A percentile compares a stretch with the other conserved stretches of the same genome.
These are phyloP conservation scores for Hericium rajendrae DNA, from an alignment of 768 basidiomycete species.

Conservation along the genomic window DNA sequence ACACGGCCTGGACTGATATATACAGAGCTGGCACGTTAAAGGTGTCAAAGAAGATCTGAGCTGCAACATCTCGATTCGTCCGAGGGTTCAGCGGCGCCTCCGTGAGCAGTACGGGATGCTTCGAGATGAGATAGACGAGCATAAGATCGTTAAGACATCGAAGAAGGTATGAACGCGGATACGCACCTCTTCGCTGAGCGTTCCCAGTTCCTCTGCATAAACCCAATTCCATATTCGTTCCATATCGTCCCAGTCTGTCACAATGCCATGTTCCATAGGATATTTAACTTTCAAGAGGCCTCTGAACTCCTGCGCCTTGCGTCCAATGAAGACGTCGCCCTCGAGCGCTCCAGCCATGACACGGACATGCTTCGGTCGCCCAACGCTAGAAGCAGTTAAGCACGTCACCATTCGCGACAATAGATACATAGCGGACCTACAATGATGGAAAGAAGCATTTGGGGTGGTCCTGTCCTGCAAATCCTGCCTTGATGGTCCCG, in stretches of 20 bases:
- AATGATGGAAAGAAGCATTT: slow-evolving; percentile 99
- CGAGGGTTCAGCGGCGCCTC: slow-evolving; percentile 97
- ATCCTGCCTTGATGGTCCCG: slow-evolving; percentile 97
- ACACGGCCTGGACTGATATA: slow-evolving; percentile 93
- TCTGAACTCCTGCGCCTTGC: slow-evolving; percentile 89
- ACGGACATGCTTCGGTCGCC: slow-evolving; percentile 93
- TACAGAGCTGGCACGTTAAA: slow-evolving; percentile 98
- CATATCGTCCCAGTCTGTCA: slow-evolving; percentile 99
- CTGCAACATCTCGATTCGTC: slow-evolving; percentile 90
- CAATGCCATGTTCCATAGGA: slow-evolving; percentile 98
- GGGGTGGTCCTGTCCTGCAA: slow-evolving; percentile 97
- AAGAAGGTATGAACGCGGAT: slow-evolving; percentile 5
- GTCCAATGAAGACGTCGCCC: slow-evolving; percentile 93
- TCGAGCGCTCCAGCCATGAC: slow-evolving; percentile 98
- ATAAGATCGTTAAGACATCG: neutral
- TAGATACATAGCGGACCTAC: slow-evolving; percentile 48
- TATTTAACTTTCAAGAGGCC: slow-evolving; percentile 97
- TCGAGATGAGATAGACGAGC: slow-evolving; percentile 6
- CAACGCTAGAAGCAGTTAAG: slow-evolving; percentile 49
- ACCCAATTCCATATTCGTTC: slow-evolving; percentile 99
- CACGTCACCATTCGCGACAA: slow-evolving; percentile 1
- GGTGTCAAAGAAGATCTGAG: slow-evolving; percentile 99
- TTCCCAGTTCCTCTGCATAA: slow-evolving; percentile 91
- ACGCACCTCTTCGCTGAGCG: slow-evolving; percentile 90
- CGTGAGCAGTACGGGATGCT: slow-evolving; percentile 97